These are phyloP conservation scores for Straminergon stramineum DNA, from an alignment of 225 moss, liverwort and hornwort species.

Conservation along the genomic window DNA sequence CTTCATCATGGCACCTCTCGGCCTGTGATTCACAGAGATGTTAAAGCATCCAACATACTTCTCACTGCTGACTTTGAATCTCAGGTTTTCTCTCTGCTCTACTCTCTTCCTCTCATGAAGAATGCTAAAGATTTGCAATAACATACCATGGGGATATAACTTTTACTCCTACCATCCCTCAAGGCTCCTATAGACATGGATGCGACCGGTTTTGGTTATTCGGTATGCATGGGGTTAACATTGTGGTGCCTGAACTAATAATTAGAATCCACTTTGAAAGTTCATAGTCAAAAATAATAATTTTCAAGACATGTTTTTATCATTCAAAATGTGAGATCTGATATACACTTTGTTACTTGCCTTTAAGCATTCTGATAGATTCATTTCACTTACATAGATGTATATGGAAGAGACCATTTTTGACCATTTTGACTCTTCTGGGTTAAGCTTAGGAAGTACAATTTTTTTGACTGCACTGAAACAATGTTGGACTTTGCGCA, in stretches of 20 bases:
- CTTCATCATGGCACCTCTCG: slow-evolving; percentile 35
- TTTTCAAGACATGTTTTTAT: too few species aligned
- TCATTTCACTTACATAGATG: not conserved
- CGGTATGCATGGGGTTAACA: not conserved
- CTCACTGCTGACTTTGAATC: slow-evolving; percentile 39
- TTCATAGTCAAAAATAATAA: too few species aligned
- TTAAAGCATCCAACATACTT: slow-evolving; percentile 56
- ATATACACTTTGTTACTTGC: not conserved
- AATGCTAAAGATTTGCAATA: not conserved
- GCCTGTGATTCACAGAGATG: slow-evolving; percentile 41
- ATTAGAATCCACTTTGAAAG: not conserved
- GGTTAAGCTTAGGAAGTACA: not conserved
- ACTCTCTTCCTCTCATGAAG: not conserved
- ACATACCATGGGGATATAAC: not conserved
- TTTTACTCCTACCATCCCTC: not conserved
- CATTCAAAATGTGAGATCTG: not conserved
- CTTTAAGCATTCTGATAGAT: not conserved
- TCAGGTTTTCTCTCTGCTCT: slow-evolving; percentile 13
- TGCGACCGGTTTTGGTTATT: not conserved
- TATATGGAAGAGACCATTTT: not conserved
- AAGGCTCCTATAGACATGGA: not conserved
- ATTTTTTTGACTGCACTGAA: not conserved
- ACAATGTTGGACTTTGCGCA: not conserved
- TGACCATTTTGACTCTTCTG: not conserved
- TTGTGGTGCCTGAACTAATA: not conserved